Percentiles rank a stretch among this genome's conserved stretches.
Evolutionary conservation across 1,284 basidiomycete species (phyloP).

Genomic region (Trichosporon sp.): DNA sequence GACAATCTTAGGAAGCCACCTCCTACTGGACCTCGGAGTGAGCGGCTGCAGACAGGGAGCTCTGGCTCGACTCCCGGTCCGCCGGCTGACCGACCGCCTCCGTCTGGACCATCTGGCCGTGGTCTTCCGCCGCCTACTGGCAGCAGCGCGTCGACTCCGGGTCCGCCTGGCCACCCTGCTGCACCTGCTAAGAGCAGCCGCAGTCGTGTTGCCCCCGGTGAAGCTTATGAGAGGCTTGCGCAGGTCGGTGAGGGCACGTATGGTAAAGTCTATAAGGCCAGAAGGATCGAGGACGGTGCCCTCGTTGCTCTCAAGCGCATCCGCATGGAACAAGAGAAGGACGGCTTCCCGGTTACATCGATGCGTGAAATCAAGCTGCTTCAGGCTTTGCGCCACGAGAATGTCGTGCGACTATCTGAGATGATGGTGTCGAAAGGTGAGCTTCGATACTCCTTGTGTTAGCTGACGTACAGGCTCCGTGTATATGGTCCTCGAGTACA

Average conservation of each 20-base stretch:
- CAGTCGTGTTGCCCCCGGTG: slow-evolving; percentile 19
- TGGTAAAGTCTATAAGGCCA: slow-evolving; percentile 98
- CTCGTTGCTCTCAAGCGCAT: slow-evolving; percentile 94
- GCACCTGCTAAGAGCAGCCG: background rate
- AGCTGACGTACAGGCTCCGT: slow-evolving; percentile 63
- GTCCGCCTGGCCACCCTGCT: background rate
- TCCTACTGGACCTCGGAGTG: background rate
- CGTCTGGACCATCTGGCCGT: background rate
- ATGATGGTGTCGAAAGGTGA: slow-evolving; percentile 97
- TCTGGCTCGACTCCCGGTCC: background rate
- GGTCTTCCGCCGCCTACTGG: background rate
- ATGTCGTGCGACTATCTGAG: slow-evolving; percentile 84
- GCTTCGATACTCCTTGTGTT: slow-evolving; percentile 19
- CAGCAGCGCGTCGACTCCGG: background rate
- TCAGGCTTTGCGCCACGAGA: slow-evolving; percentile 81
- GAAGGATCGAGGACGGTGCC: slow-evolving; percentile 65
- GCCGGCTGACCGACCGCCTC: background rate
- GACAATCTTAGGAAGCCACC: background rate
- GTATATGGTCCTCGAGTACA: slow-evolving; percentile 99
- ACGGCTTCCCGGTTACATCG: slow-evolving; percentile 97
- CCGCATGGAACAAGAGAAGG: slow-evolving; percentile 93
- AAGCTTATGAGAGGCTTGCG: slow-evolving; percentile 76
- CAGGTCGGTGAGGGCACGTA: slow-evolving; percentile 99
- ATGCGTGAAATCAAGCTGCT: slow-evolving; percentile 98
- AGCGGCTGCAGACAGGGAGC: background rate